Conservation (phyloP, 2,329 filamentous ascomycete genomes). For the Amauroascus niger region DNA sequence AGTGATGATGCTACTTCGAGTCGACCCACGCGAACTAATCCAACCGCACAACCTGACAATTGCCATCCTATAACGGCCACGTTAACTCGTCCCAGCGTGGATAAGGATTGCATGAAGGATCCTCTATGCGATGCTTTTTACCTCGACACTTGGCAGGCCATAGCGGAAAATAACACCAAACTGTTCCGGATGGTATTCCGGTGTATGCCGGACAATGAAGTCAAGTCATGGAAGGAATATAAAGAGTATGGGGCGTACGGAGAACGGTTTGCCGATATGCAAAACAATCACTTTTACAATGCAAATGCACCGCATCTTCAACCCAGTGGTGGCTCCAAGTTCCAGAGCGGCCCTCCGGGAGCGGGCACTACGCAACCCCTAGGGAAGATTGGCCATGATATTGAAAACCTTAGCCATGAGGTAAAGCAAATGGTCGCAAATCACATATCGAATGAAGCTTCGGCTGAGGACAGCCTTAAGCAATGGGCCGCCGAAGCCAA, state of each 20-base stretch:
- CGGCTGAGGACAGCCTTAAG: constrained; percentile 30
- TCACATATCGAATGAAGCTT: constrained; percentile 15
- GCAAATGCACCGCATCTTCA: not conserved
- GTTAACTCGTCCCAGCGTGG: constrained; percentile 62
- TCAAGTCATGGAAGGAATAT: constrained; percentile 87
- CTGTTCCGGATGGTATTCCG: constrained; percentile 89
- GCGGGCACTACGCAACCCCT: constrained; percentile 18
- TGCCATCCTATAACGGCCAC: constrained; percentile 48
- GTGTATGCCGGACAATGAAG: constrained; percentile 93
- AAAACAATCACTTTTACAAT: constrained; percentile 46
- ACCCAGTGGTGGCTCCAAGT: constrained; percentile 32
- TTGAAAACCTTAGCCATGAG: constrained; percentile 25
- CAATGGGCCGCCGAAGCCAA: constrained; percentile 28
- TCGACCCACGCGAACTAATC: not conserved
- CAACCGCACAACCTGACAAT: constrained; percentile 31
- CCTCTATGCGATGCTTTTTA: constrained; percentile 74
- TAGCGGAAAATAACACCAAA: constrained; percentile 90
- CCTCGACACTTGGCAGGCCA: constrained; percentile 75
- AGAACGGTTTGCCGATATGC: constrained; percentile 61
- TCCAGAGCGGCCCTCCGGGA: constrained; percentile 33
- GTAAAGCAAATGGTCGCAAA: constrained; percentile 26
- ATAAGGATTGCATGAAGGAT: constrained; percentile 90
- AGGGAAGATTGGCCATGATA: constrained; percentile 17
- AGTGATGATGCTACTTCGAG: constrained; percentile 1
- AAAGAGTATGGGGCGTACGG: constrained; percentile 70